phyloP scores from a whole-genome alignment of 305 asterid species.

The Plantago coronopus region DNA sequence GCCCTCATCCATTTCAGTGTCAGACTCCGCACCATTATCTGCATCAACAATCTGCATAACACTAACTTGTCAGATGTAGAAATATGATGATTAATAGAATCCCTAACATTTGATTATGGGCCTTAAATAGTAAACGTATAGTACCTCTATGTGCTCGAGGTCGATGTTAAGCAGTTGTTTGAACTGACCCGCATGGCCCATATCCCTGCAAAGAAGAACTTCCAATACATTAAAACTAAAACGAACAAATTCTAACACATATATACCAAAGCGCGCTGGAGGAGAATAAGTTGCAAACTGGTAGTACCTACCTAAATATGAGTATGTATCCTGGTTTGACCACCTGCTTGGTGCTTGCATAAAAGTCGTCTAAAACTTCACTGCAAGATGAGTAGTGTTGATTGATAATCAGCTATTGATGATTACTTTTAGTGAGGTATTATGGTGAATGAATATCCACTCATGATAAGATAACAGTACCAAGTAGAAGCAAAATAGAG shows the following conservation, averaged over 20 bases:
- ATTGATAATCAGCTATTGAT: not conserved
- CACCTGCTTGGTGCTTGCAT: constrained; percentile 28
- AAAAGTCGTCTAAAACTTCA: constrained; percentile 60
- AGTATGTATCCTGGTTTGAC: constrained; percentile 59
- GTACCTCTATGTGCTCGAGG: constrained; percentile 58
- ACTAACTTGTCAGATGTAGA: no score
- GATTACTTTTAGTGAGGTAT: not conserved
- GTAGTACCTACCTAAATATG: constrained; percentile 71
- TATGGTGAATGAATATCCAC: not conserved
- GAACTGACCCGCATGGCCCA: constrained; percentile 76
- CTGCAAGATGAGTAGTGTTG: constrained; percentile 26
- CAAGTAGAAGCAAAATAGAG: not conserved
- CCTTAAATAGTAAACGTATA: no score
- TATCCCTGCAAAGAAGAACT: constrained; percentile 42
- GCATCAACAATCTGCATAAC: no score
- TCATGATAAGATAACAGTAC: not conserved
- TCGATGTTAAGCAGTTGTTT: constrained; percentile 63
- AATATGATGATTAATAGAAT: no score
- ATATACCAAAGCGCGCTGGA: not conserved
- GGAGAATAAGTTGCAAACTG: not conserved
- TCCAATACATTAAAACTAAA: not conserved
- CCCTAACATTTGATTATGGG: no score
- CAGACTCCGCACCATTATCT: no score
- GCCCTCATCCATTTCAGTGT: no score
- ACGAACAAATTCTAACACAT: not conserved